Evolutionary conservation across 164 flowering plant species (phyloP), one percentile per base, ranked within the genome.

Genomic region (Cinnamomum micranthum): DNA sequence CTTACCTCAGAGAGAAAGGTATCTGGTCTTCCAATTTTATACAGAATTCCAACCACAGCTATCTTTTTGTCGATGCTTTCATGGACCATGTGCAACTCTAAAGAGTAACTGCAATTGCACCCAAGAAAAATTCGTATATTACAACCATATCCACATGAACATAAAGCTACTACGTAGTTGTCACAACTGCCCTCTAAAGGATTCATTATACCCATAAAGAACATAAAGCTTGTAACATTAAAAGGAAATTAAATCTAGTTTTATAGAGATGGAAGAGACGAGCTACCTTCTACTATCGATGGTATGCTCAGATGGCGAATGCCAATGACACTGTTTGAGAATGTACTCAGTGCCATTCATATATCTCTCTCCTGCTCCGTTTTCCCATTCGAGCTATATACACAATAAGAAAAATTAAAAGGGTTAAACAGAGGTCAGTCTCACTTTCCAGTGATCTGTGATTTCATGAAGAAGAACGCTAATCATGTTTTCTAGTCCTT

Each of bases 71-170:
- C 76, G 0, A 24, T 4, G 78, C 79, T 88, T 47, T 84, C 73
- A 50, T 90, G 93, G 69, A 92, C 89, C 85, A 87, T 50, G 77
- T 92, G 94, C 64, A 80, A 19, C 82, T 90, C 97, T 22, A 87
- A 68, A 41, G 74, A 83, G 52, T n/a, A 28, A 47, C 71, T 73
- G 60, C 69, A 67, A 41, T 41, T 41, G 11, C 47, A 41, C 47
- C 10, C 47, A 41, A 41, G 47, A 41, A 41, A 41, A 9, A 7
- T 41, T 7, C 9, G 9, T 41, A 41, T 41, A 41, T 6, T 0
- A 41, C 47, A 6, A 41, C 47, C 47, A 41, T 2, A 1, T 41
- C 47, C 47, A 7, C 11, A 41, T 6, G 47, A 41, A 6, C 47
- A 41, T 1, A 41, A 41, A 6, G 1, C 47, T 41, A 41, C 0